These are phyloP conservation scores for Eimeria maxima DNA, from an alignment of 169 alveolate species.

Conservation along the genomic window DNA sequence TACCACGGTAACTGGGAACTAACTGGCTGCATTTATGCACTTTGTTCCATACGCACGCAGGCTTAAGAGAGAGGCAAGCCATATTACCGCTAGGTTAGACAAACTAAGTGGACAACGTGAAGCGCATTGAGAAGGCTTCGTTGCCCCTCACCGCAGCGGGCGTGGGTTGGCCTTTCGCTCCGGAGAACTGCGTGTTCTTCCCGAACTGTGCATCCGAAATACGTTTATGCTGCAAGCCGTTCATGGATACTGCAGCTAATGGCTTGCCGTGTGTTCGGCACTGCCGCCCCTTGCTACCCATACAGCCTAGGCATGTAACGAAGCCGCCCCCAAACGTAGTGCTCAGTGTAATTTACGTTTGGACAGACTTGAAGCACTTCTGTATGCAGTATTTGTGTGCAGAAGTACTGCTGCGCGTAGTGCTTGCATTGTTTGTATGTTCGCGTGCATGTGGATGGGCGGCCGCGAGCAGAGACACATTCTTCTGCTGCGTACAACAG, in stretches of 20 bases:
- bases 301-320: not conserved
- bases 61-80: conserved; percentile 64
- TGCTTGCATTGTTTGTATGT: not conserved
- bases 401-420: not conserved
- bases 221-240: not conserved
- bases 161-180: not conserved
- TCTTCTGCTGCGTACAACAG: not conserved
- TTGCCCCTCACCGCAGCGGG: not conserved
- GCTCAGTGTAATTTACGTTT: not conserved
- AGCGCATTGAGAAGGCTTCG: not conserved
- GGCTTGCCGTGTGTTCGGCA: not conserved
- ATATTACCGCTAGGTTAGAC: conserved; percentile 30
- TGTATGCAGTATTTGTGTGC: not conserved
- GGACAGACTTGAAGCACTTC: no score
- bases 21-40: not conserved
- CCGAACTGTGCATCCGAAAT: not conserved
- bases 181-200: not conserved
- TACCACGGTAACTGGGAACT: not conserved
- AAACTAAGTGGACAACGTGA: not conserved
- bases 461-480: not conserved
- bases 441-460: not conserved
- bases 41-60: not conserved
- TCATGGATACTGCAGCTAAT: not conserved
- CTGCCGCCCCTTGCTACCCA: not conserved
- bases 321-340: not conserved